Base-by-base conservation (phyloP, 2,329 filamentous ascomycete genomes). In the Fusarium keratoplasticum region DNA sequence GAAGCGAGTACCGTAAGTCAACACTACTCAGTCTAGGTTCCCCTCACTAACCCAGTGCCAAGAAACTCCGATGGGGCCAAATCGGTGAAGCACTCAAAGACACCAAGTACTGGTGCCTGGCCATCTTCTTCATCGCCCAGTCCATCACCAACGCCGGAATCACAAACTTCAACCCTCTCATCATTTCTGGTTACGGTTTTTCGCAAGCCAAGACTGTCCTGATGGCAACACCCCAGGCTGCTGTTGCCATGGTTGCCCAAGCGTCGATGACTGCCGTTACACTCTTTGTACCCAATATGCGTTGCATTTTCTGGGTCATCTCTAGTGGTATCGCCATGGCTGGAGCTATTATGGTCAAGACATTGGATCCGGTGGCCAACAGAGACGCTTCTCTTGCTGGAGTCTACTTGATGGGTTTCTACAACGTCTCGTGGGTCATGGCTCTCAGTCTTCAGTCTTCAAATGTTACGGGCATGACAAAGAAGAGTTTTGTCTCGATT, bases 61-160 rank as follows among this genome's bases (percentile, higher is more conserved):
- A 54, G 50, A 55, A 55, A 55, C 29, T 54, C 10, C 25, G 27
- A 0, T 54, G 50, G 50, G 27, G 27, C 10, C 50, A 55, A 55
- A 33, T 55, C 6, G 25, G 6, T 1, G 50, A 55, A 35, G 50
- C 50, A 14, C 50, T 55, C n/a, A 55, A 55, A 11, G 50, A 55
- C 29, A 55, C 50, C 11, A 55, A 55, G n/a, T 55, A 55, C 8
- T 55, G 50, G 50, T 55, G 50, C 10, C 10, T 55, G 1, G 50
- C 50, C 18, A 20, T 55, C 50, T 55, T 55, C 2, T 14, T 25
- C 59, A 14, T 93, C 44, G 92, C 90, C 82, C 88, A 92, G 77
- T 91, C 91, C 52, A 85, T 93, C 44, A 90, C 91, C 61, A 90
- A 93, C 72, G 89, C 90, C 68, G 92, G 92, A 81, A 89, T 93